These are phyloP conservation scores for Penicillium dipodomyicola DNA, from an alignment of 495 filamentous ascomycete genomes.

Conservation along the genomic window DNA sequence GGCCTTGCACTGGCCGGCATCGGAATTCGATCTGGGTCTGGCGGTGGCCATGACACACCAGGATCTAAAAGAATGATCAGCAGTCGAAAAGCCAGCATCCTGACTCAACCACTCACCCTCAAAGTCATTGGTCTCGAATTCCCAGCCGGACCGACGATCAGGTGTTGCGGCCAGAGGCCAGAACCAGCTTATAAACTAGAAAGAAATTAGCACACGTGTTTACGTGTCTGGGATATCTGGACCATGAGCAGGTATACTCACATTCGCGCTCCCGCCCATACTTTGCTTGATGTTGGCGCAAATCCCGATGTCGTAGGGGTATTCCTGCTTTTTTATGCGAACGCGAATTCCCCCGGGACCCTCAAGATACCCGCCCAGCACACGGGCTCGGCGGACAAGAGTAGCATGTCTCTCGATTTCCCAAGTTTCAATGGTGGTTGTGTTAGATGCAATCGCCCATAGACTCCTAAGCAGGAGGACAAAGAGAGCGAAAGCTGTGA, in stretches of 20 bases:
- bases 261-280: conserved; percentile 64
- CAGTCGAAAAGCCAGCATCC: background rate
- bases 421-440: conserved; percentile 90
- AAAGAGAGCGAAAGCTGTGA: conserved; percentile 63
- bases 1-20: conserved; percentile 31
- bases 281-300: conserved; percentile 72
- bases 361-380: conserved; percentile 56
- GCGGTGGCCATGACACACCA: conserved; percentile 73
- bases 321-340: conserved; percentile 66
- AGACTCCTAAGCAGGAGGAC: conserved; percentile 62
- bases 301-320: conserved; percentile 89
- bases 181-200: conserved; percentile 56
- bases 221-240: background rate
- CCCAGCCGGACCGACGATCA: conserved; percentile 56
- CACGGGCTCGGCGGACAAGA: conserved; percentile 59
- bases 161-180: conserved; percentile 60
- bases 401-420: conserved; percentile 85
- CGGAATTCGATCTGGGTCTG: conserved; percentile 81
- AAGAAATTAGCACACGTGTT: conserved; percentile 8
- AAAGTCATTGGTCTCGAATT: conserved; percentile 81
- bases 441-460: conserved; percentile 58
- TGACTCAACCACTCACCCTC: conserved; percentile 56
- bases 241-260: conserved; percentile 15
- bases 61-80: conserved; percentile 37
- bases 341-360: conserved; percentile 58